Conservation (phyloP, 1,284 basidiomycete species). For the Hemileia vastatrix region DNA sequence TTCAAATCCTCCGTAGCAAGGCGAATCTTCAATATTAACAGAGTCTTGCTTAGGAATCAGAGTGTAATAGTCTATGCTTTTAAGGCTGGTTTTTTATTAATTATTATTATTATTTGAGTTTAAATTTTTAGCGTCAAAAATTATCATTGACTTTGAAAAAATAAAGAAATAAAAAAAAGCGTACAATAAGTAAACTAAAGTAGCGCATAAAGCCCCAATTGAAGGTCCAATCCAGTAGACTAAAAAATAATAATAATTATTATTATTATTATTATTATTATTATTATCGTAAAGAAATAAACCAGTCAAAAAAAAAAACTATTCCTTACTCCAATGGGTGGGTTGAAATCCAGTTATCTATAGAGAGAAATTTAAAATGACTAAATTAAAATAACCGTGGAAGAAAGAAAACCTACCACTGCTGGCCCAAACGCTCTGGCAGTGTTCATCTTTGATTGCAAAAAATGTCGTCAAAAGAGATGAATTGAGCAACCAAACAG, state of each 20-base stretch:
- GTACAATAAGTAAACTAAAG: constrained; percentile 16
- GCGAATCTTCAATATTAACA: constrained; percentile 6
- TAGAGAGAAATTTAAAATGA: too few species aligned
- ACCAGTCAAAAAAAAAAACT: too few species aligned
- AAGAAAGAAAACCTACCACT: constrained; percentile 14
- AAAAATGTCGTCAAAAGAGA: neutral
- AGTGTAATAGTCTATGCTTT: constrained; percentile 11
- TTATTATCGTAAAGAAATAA: neutral
- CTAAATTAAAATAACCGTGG: neutral
- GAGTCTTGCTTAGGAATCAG: constrained; percentile 20
- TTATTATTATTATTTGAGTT: neutral
- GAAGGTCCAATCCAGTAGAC: constrained; percentile 21
- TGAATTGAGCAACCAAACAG: neutral
- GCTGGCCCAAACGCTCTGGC: constrained; percentile 29
- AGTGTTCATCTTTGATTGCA: constrained; percentile 2
- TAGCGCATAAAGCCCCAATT: constrained; percentile 6
- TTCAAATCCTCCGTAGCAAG: constrained; percentile 13
- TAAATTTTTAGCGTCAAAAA: too few species aligned
- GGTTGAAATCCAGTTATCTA: constrained; percentile 18
- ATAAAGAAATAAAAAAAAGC: neutral
- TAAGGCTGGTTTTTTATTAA: constrained; percentile 4
- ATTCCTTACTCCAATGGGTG: constrained; percentile 20
- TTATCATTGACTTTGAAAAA: neutral
- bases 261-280: neutral
- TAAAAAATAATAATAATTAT: neutral